phyloP scores from a whole-genome alignment of 2,329 filamentous ascomycete genomes.

The Aspergillus ibericus region DNA sequence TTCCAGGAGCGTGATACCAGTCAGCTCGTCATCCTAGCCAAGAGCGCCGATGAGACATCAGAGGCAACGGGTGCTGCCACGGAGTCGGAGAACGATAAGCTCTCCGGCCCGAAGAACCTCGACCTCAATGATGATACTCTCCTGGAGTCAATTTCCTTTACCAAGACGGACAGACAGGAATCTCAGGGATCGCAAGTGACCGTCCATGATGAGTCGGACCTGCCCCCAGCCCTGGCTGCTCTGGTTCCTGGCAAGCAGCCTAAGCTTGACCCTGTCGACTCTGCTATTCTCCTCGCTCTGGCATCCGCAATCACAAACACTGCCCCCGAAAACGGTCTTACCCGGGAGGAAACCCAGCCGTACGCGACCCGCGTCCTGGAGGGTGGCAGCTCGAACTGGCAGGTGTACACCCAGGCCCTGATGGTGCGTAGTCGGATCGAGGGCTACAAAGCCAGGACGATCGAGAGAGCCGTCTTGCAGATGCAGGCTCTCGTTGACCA shows the following conservation, averaged over 20 bases:
- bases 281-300: constrained; percentile 75
- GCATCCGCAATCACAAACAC: constrained; percentile 91
- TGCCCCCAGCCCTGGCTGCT: constrained; percentile 63
- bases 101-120: constrained; percentile 64
- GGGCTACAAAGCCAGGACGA: constrained; percentile 78
- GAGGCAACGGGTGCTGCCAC: constrained; percentile 7
- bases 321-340: constrained; percentile 78
- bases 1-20: constrained; percentile 58
- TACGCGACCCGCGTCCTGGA: constrained; percentile 86
- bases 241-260: constrained; percentile 80
- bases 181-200: constrained; percentile 40
- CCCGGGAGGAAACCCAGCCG: constrained; percentile 88
- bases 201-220: constrained; percentile 44
- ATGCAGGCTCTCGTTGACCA: constrained; percentile 95
- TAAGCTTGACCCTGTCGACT: constrained; percentile 76
- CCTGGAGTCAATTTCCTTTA: constrained; percentile 81
- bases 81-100: constrained; percentile 24
- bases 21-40: constrained; percentile 87
- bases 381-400: constrained; percentile 93
- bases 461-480: constrained; percentile 87
- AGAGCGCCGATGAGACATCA: constrained; percentile 56
- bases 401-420: constrained; percentile 92
- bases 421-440: constrained; percentile 89
- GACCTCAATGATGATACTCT: constrained; percentile 90
- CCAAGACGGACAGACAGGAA: constrained; percentile 51